Evolutionary conservation across 176 grass and related monocot genomes (phyloP).

Genomic region (Hordeum vulgare): DNA sequence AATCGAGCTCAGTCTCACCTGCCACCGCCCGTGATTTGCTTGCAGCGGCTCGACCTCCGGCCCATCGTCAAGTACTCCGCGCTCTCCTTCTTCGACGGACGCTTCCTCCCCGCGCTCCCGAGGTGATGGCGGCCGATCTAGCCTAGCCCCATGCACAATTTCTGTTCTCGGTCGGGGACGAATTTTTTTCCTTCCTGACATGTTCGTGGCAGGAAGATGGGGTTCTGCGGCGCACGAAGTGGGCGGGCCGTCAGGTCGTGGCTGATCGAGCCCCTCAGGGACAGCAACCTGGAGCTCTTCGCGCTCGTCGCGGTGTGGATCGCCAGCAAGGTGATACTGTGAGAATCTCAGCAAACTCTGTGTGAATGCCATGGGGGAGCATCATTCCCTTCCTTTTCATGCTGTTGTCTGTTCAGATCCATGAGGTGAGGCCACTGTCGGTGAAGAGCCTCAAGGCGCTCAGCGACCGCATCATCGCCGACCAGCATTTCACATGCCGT

Average conservation of each 20-base stretch:
- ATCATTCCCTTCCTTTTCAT: background rate
- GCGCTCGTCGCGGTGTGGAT: conserved; percentile 69
- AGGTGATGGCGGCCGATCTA: conserved; percentile 28
- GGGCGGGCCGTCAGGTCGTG: conserved; percentile 35
- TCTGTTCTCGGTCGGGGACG: background rate
- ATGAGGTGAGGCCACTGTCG: conserved; percentile 45
- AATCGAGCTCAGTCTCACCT: background rate
- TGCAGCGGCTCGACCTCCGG: conserved; percentile 59
- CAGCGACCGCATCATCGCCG: conserved; percentile 52
- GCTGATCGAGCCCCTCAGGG: conserved; percentile 66
- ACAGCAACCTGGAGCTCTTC: conserved; percentile 93
- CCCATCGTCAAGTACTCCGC: conserved; percentile 83
- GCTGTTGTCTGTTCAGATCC: conserved; percentile 41
- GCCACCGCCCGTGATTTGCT: background rate
- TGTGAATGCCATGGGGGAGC: background rate
- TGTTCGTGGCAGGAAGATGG: conserved; percentile 30
- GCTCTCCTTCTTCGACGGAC: conserved; percentile 56
- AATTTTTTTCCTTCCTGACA: background rate
- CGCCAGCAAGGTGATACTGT: conserved; percentile 60
- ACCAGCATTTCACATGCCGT: conserved; percentile 80
- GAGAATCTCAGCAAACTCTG: background rate
- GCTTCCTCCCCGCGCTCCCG: conserved; percentile 57
- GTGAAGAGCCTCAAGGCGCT: conserved; percentile 85
- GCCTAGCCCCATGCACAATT: background rate
- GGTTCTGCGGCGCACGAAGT: conserved; percentile 11